phyloP scores from a whole-genome alignment of 2,329 filamentous ascomycete genomes.

The Aspergillus sp. region DNA sequence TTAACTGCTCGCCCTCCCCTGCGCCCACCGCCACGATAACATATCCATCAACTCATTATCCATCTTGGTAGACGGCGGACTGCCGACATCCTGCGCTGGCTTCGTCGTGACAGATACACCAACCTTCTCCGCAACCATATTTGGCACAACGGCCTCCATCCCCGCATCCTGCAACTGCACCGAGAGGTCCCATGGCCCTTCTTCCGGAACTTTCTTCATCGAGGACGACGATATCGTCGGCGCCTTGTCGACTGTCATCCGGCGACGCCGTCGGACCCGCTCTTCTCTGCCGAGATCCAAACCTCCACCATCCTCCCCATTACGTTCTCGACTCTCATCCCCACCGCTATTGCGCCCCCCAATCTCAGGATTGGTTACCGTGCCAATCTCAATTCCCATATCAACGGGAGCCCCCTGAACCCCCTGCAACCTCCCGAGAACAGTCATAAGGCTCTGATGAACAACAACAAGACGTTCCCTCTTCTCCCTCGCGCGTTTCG shows the following conservation, averaged over 20 bases:
- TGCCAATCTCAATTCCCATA: too few relatives aligned
- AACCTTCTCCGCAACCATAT: neutral
- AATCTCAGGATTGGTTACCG: too few relatives aligned
- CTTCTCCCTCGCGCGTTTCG: slow-evolving; percentile 22
- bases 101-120: neutral
- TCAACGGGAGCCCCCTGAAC: neutral
- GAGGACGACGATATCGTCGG: neutral
- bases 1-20: slow-evolving; percentile 2
- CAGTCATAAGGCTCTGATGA: slow-evolving; percentile 26
- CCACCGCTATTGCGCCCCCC: too few relatives aligned
- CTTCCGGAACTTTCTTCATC: neutral
- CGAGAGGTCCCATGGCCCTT: neutral
- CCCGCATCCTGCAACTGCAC: neutral
- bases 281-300: neutral
- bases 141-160: neutral
- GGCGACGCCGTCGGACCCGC: too few relatives aligned
- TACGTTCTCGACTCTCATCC: too few relatives aligned
- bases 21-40: slow-evolving; percentile 9
- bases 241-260: neutral
- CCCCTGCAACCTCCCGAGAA: slow-evolving; percentile 23
- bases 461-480: slow-evolving; percentile 22
- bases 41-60: slow-evolving; percentile 12
- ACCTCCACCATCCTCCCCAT: too few relatives aligned
- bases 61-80: slow-evolving; percentile 9
- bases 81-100: neutral